These are phyloP conservation scores for Odonthalia washingtoniensis DNA, from an alignment of 31 red algal species.

Conservation along the genomic window DNA sequence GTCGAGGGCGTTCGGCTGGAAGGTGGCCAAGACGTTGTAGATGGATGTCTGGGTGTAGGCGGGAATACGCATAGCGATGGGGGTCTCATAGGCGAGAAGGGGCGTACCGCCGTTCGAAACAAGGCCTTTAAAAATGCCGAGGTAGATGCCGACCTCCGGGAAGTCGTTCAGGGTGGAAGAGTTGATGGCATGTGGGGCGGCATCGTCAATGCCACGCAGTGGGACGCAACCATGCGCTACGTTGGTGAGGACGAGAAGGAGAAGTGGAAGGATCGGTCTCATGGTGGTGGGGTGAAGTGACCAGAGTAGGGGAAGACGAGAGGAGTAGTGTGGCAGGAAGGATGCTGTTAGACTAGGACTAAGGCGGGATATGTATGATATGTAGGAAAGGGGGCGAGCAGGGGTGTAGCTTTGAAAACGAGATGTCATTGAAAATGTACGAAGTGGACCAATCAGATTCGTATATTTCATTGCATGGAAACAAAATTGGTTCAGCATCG, in stretches of 20 bases:
- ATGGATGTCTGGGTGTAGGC: slow-evolving; percentile 5
- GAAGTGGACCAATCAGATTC: too few relatives aligned
- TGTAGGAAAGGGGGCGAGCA: too few relatives aligned
- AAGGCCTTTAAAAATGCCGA: not conserved
- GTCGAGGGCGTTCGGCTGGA: slow-evolving; percentile 38
- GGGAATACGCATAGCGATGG: slow-evolving; percentile 5
- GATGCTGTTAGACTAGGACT: too few relatives aligned
- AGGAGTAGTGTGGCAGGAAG: too few relatives aligned
- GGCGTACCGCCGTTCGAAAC: not conserved
- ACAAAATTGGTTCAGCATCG: too few relatives aligned
- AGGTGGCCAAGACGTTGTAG: slow-evolving; percentile 32
- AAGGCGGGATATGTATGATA: too few relatives aligned
- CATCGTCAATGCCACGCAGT: not conserved
- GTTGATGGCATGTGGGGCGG: not conserved
- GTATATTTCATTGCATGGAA: too few relatives aligned
- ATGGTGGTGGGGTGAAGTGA: too few relatives aligned
- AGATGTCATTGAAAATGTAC: too few relatives aligned
- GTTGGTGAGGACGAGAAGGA: not conserved
- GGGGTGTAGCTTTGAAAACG: too few relatives aligned
- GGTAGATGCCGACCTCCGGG: not conserved
- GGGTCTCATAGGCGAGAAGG: slow-evolving; percentile 31
- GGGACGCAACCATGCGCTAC: not conserved
- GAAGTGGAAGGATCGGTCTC: too few relatives aligned
- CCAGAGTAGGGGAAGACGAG: too few relatives aligned
- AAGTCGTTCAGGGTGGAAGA: not conserved